phyloP scores from a whole-genome alignment of 2,329 filamentous ascomycete species.

The Colletotrichum somersetense region DNA sequence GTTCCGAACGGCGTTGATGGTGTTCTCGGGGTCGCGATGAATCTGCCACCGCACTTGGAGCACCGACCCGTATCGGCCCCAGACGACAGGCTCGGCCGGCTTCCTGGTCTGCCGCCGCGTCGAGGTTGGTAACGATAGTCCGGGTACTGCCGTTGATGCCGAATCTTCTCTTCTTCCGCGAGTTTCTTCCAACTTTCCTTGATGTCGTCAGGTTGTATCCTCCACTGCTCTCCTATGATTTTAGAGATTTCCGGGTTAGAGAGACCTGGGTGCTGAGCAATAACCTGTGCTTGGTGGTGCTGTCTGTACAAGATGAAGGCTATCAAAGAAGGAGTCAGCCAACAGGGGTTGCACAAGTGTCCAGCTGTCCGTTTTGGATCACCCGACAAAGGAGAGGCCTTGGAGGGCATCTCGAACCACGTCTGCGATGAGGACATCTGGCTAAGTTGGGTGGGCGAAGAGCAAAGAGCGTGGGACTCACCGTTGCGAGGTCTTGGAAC shows the following conservation, averaged over 20 bases:
- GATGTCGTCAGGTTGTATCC: conserved; percentile 76
- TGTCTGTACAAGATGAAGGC: conserved; percentile 98
- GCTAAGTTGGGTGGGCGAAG: conserved; percentile 34
- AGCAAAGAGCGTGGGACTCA: conserved; percentile 53
- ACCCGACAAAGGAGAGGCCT: conserved; percentile 35
- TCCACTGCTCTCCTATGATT: conserved; percentile 95
- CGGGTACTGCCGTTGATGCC: conserved; percentile 90
- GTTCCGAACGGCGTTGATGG: conserved; percentile 63
- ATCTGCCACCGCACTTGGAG: conserved; percentile 78
- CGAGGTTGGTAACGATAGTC: conserved; percentile 95
- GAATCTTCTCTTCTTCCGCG: conserved; percentile 92
- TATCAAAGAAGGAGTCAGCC: conserved; percentile 59
- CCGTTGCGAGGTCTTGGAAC: conserved; percentile 71
- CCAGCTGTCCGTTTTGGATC: conserved; percentile 25
- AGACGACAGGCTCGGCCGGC: conserved; percentile 50
- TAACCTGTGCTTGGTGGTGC: conserved; percentile 86
- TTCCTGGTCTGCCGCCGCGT: conserved; percentile 62
- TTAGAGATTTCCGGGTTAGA: conserved; percentile 97
- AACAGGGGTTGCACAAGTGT: conserved; percentile 28
- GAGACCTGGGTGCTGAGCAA: conserved; percentile 85
- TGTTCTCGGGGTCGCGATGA: conserved; percentile 72
- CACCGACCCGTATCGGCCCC: conserved; percentile 71
- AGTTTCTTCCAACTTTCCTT: conserved; percentile 91
- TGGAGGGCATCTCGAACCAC: conserved; percentile 24
- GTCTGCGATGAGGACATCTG: conserved; percentile 22